Conservation (phyloP, 257 asterid genomes). For the Linderniella brevidens region DNA sequence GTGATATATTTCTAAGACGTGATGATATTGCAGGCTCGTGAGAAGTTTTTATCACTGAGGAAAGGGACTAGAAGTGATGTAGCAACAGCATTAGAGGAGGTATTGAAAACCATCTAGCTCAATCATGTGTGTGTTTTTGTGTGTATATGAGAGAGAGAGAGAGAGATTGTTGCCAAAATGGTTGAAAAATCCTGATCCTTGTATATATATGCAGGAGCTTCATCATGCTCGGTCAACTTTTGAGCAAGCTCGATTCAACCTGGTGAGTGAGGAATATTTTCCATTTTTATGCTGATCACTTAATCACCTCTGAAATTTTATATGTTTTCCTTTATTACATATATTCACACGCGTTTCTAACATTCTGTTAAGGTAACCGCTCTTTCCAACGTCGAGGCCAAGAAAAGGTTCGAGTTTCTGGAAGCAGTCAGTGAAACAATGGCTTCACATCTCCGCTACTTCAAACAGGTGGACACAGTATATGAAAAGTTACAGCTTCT, state of each 20-base stretch:
- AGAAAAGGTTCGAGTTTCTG: constrained; percentile 91
- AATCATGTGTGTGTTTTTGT: neutral
- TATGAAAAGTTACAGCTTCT: constrained; percentile 5
- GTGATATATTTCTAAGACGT: constrained; percentile 7
- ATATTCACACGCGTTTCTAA: constrained; percentile 4
- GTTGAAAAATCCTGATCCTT: constrained; percentile 11
- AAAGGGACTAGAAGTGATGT: constrained; percentile 85
- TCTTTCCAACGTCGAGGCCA: constrained; percentile 86
- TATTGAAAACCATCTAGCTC: constrained; percentile 13
- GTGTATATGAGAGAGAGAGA: too few species aligned
- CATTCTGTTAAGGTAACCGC: constrained; percentile 51
- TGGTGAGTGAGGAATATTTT: constrained; percentile 34
- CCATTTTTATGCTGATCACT: neutral
- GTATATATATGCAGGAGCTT: constrained; percentile 57
- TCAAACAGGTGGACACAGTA: constrained; percentile 60
- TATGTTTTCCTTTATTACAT: too few species aligned
- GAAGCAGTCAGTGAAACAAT: constrained; percentile 97
- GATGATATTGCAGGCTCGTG: constrained; percentile 60
- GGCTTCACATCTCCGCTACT: constrained; percentile 98
- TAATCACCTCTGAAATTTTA: neutral
- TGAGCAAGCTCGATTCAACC: constrained; percentile 92
- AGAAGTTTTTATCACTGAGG: constrained; percentile 83
- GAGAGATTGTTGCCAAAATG: neutral
- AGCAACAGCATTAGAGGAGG: constrained; percentile 82
- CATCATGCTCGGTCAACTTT: constrained; percentile 80